Conservation (phyloP, 257 asterid genomes). For the Nicotiana undulata region DNA sequence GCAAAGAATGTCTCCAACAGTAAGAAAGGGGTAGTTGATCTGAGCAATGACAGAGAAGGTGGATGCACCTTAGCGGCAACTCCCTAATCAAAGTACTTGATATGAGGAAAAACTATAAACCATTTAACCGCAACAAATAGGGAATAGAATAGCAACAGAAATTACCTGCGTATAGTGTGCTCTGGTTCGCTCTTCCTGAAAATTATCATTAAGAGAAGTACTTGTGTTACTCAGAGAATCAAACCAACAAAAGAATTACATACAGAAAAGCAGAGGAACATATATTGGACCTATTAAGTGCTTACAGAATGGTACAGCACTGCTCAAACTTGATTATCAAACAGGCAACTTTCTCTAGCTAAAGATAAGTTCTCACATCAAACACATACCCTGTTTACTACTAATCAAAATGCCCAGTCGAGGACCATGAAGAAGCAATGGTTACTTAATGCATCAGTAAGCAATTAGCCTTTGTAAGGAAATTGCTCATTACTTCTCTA, state of each 20-base stretch:
- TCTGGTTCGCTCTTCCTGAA: conserved; percentile 65
- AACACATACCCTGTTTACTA: not conserved
- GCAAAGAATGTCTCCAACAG: not conserved
- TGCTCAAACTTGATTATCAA: not conserved
- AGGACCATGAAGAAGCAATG: conserved; percentile 3
- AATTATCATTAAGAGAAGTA: conserved; percentile 11
- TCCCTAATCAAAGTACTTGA: not conserved
- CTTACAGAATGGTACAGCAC: not conserved
- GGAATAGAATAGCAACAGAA: not conserved
- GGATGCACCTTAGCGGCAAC: not conserved
- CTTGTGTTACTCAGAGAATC: conserved; percentile 15
- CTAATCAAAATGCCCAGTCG: not conserved
- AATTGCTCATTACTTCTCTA: not conserved
- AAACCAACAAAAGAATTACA: not conserved
- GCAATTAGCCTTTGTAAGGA: not conserved
- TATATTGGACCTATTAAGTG: not conserved
- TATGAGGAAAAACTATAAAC: not conserved
- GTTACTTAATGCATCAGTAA: not conserved
- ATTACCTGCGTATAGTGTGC: conserved; percentile 66
- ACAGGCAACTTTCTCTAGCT: not conserved
- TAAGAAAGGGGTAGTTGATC: not conserved
- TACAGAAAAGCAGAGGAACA: not conserved
- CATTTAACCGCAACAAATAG: not conserved
- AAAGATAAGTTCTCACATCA: not conserved
- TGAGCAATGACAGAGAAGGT: not conserved